Base-by-base conservation (phyloP, 1,284 basidiomycete genomes). In the Malassezia obtusa region DNA sequence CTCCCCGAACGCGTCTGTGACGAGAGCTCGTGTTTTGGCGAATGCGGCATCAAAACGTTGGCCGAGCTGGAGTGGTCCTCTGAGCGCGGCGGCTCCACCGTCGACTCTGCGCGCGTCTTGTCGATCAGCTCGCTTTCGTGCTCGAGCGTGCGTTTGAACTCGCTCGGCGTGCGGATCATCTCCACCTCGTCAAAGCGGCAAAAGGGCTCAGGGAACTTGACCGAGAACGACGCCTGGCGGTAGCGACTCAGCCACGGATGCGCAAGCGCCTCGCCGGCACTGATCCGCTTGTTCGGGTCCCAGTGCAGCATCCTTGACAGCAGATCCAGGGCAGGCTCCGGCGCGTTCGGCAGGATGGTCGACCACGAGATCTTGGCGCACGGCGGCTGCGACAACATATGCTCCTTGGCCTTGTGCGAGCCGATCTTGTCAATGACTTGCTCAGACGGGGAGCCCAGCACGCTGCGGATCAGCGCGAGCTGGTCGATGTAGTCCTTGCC, bases 401-500 rank as follows among this genome's bases (percentile, higher is more conserved):
- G 71, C 10, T 62, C 62, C 43, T 62, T 61, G 22, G 68, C 68
- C 10, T 64, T 62, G 24, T 65, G 60, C 9, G 67, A 70, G 26
- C 71, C 66, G 26, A 72, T 66, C 58, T 63, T 64, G 44, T 60
- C 59, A 19, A 71, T 52, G 1, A 66, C 59, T 2, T 57, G 50
- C 17, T 64, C 54, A 2, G 64, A 50, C 12, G 71, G 69, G 10
- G 62, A 59, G 24, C 71, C 71, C n/a, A 73, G 64, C 19, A 73
- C 59, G 30, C 61, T 62, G 57, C 68, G 61, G 59, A 73, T 73
- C 39, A 67, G 58, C 6, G 63, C 61, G 17, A 73, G 68, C 51
- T 73, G 71, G 46, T 73, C 69, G 49, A 71, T 68, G 49, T 71
- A 72, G 59, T 73, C 69, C 46, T 71, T 65, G 45, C 71, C 71